phyloP scores from a whole-genome alignment of 805 yeast species.

The Dipodascopsis uninucleata region DNA sequence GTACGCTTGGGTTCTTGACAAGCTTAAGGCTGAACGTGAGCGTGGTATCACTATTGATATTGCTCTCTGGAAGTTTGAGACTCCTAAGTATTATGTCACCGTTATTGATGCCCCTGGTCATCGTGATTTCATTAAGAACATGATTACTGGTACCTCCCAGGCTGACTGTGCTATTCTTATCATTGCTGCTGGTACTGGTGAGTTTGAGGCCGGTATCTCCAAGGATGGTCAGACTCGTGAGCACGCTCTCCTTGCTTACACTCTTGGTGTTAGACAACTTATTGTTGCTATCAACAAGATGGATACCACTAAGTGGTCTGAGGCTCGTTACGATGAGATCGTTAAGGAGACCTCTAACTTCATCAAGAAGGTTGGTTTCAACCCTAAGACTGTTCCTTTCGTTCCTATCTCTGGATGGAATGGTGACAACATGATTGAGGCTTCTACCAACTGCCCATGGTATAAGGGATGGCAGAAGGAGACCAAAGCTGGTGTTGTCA shows the following conservation, averaged over 20 bases:
- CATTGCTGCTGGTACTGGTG: constrained; percentile 91
- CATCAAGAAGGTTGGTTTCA: constrained; percentile 82
- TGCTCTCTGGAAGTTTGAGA: constrained; percentile 89
- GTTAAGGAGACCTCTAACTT: constrained; percentile 72
- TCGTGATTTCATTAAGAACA: constrained; percentile 94
- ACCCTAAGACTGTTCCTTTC: constrained; percentile 77
- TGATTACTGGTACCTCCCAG: constrained; percentile 93
- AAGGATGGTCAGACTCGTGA: constrained; percentile 95
- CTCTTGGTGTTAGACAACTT: constrained; percentile 82
- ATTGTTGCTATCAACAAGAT: constrained; percentile 91
- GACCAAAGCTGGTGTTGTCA: constrained; percentile 64
- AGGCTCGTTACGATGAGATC: constrained; percentile 75
- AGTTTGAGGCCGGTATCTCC: constrained; percentile 93
- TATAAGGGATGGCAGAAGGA: constrained; percentile 82
- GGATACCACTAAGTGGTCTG: constrained; percentile 89
- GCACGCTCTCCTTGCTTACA: constrained; percentile 86
- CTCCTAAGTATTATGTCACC: constrained; percentile 84
- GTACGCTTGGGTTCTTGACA: constrained; percentile 97
- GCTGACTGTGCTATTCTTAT: constrained; percentile 89
- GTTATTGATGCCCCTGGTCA: constrained; percentile 96
- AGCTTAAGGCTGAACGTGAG: constrained; percentile 92
- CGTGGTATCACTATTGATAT: constrained; percentile 96
- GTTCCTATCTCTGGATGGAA: constrained; percentile 91
- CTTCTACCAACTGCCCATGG: constrained; percentile 80
- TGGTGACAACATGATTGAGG: constrained; percentile 91